A percentile compares a stretch with the other conserved stretches of the same genome.
Evolutionary conservation across 352 stramenopile species (phyloP).

Genomic region (Blastocystis sp.): DNA sequence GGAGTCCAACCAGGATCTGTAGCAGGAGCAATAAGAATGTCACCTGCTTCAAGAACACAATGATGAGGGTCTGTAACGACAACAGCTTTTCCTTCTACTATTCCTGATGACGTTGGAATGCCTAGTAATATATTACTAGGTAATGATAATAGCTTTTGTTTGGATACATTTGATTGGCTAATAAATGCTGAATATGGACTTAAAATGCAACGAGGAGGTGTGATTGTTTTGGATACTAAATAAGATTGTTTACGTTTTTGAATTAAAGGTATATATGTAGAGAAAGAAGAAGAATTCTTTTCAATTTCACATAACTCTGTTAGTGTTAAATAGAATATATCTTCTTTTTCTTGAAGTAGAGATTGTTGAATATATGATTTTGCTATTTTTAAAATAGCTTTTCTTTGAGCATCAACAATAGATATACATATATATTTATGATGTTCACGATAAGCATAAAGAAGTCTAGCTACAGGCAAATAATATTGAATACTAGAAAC

Average conservation of each 20-base stretch:
- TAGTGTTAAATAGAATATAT: not conserved
- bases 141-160: not conserved
- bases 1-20: constrained; percentile 12
- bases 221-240: not conserved
- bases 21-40: not conserved
- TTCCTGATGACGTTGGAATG: not conserved
- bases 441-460: constrained; percentile 1
- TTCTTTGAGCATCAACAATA: not conserved
- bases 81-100: not conserved
- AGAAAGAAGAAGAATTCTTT: not conserved
- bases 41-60: not conserved
- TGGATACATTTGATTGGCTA: not conserved
- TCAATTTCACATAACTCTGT: constrained; percentile 1
- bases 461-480: not conserved
- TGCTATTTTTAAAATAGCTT: not conserved
- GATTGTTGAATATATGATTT: not conserved
- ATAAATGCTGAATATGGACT: not conserved
- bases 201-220: not conserved
- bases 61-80: not conserved
- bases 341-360: not conserved
- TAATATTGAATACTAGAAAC: not conserved
- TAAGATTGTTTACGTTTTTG: not conserved
- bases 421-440: not conserved
- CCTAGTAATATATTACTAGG: constrained; percentile 1
- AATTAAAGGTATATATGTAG: not conserved